Evolutionary conservation across 805 yeast species (phyloP), one percentile per base, ranked within the genome.

Genomic region (Maudiozyma bulderi): DNA sequence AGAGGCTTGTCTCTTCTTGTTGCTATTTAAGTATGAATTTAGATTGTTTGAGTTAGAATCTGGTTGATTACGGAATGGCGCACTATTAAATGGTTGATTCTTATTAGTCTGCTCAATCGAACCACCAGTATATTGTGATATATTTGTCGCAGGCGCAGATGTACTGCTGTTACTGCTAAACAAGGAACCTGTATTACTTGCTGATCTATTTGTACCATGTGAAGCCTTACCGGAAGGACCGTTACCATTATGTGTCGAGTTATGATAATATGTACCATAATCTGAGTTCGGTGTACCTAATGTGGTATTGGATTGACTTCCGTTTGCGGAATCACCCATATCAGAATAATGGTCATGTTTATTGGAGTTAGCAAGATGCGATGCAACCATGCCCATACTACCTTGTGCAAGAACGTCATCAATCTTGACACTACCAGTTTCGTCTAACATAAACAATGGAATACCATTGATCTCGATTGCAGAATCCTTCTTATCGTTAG

Each of bases 361-460:
- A 30, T 14, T 15, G 10, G 9, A 10, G 28, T 39, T 11, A n/a
- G 37, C 37, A 7, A n/a, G n/a, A 31, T 42, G 37, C 14, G 37
- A n/a, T 1, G 15, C 20, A 11, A 15, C 38, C 6, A 32, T 40
- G 5, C 35, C 47, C 3, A 43, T 39, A 8, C 37, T 37, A 20
- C 40, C 46, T 7, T 44, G 39, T 30, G 14, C 14, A n/a, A 48
- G 26, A 3, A 26, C 28, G 5, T 44, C 44, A 38, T 51, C 50
- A 15, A 43, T n/a, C 11, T 61, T 69, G 9, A 81, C 73, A 52
- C 87, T 81, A 5, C 95, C 95, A 0, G 91, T 86, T 8, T 89
- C 87, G 48, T 83, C 89, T 33, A 86, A 72, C 86, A 86, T 76
- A 40, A 82, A 67, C 20, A 81, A 65, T 3, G 87, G 86, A 46